A percentile compares a stretch with the other conserved stretches of the same genome.
Conservation (phyloP, 768 basidiomycete species). For the Amanita jacksonii region DNA sequence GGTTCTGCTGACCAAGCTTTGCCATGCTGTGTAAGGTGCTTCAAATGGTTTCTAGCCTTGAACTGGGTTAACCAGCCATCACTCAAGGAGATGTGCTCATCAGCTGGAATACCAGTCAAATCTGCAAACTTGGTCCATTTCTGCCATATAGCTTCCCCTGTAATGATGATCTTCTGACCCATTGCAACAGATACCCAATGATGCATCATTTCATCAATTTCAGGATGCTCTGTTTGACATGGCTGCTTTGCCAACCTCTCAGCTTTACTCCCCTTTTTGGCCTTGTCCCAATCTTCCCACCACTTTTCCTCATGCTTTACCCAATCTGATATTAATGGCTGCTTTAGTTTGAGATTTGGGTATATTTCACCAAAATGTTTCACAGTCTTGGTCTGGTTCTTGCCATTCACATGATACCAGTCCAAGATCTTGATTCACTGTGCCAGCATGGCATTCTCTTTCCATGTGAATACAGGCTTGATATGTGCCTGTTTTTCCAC, state of each 20-base stretch:
- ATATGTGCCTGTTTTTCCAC: no score
- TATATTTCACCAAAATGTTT: constrained; percentile 21
- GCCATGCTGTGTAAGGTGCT: constrained; percentile 21
- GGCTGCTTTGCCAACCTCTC: constrained; percentile 20
- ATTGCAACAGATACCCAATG: constrained; percentile 29
- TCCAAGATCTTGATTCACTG: constrained; percentile 27
- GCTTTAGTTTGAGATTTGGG: constrained; percentile 24
- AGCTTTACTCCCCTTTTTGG: neutral
- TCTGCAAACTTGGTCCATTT: constrained; percentile 28
- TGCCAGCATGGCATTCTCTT: constrained; percentile 23
- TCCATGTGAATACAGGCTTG: constrained; percentile 13
- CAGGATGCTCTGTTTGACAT: constrained; percentile 21
- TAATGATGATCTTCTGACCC: constrained; percentile 21
- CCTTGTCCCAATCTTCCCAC: constrained; percentile 13
- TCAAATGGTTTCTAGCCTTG: constrained; percentile 18
- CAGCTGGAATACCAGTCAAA: constrained; percentile 19
- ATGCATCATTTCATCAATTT: constrained; percentile 25
- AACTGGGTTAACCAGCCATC: constrained; percentile 24
- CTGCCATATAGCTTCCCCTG: constrained; percentile 22
- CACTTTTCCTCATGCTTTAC: constrained; percentile 20
- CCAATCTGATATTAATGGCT: constrained; percentile 24
- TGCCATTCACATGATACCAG: constrained; percentile 24
- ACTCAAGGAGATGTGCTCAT: constrained; percentile 23
- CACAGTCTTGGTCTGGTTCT: constrained; percentile 23
- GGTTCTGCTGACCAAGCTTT: constrained; percentile 22